Conservation (phyloP, 768 basidiomycete genomes). For the Leccinum incarnatum region DNA sequence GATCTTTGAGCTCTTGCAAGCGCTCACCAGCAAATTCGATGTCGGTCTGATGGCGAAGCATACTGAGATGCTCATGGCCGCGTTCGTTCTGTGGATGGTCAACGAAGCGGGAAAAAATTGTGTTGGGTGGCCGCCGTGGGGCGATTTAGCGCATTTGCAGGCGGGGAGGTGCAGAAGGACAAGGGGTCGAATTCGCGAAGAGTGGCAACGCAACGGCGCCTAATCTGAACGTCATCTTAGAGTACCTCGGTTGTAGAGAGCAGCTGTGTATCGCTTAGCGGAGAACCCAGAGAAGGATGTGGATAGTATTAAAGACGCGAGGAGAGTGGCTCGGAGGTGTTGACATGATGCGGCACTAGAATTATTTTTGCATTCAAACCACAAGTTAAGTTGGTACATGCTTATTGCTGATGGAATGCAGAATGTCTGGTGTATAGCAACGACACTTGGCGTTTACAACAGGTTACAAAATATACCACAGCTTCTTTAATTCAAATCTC, state of each 20-base stretch:
- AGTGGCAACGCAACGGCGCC: constrained; percentile 52
- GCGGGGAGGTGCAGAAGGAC: constrained; percentile 63
- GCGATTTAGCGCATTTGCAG: constrained; percentile 77
- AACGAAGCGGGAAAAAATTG: constrained; percentile 86
- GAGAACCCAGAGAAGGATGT: not conserved
- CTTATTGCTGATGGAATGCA: no score
- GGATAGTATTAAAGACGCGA: no score
- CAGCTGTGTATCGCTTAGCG: not conserved
- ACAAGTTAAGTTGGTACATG: no score
- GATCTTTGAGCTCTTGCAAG: constrained; percentile 63
- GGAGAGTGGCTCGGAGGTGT: no score
- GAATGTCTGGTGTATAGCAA: no score
- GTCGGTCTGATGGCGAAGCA: constrained; percentile 68
- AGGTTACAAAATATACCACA: no score
- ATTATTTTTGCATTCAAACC: no score
- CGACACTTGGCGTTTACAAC: no score
- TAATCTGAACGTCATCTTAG: no score
- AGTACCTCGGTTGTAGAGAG: not conserved
- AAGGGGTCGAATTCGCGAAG: constrained; percentile 46
- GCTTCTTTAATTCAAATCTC: no score
- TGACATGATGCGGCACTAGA: no score
- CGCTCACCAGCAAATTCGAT: constrained; percentile 83
- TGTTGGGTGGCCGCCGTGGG: constrained; percentile 83
- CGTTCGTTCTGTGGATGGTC: constrained; percentile 87
- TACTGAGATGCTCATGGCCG: constrained; percentile 84